phyloP scores from a whole-genome alignment of 352 stramenopile species.

The Blastocystis sp. region DNA sequence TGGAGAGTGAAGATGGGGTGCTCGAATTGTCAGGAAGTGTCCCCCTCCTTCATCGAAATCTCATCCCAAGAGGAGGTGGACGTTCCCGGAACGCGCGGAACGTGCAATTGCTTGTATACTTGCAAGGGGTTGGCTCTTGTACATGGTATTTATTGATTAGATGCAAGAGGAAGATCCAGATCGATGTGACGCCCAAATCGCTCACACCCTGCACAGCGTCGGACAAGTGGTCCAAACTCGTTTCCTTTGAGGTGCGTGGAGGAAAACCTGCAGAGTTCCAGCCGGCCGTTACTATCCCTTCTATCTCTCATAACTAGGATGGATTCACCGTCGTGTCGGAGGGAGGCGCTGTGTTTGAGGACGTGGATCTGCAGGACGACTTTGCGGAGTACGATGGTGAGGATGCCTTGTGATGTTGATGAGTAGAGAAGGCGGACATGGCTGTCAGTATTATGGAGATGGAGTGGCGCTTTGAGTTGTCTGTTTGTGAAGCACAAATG shows the following conservation, averaged over 20 bases:
- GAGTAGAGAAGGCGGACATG: conserved; percentile 7
- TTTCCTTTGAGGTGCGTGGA: conserved; percentile 40
- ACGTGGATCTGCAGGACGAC: conserved; percentile 52
- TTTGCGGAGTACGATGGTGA: conserved; percentile 53
- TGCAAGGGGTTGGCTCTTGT: conserved; percentile 4
- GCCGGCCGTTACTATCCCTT: not conserved
- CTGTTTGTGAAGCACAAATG: conserved; percentile 7
- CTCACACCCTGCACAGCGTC: not conserved
- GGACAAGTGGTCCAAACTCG: not conserved
- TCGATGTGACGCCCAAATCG: conserved; percentile 18
- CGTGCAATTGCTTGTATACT: conserved; percentile 46
- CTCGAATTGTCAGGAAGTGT: not conserved
- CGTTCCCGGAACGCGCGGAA: not conserved
- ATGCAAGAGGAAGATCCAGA: conserved; percentile 3
- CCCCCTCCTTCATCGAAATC: not conserved
- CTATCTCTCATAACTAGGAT: not conserved
- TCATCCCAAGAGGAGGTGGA: conserved; percentile 5
- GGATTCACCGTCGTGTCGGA: not conserved
- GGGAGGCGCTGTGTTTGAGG: not conserved
- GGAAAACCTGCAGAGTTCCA: not conserved
- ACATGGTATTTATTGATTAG: not conserved
- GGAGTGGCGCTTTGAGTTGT: conserved; percentile 14
- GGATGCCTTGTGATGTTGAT: not conserved
- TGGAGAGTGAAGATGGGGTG: conserved; percentile 40
- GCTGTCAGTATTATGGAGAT: conserved; percentile 27